These are phyloP conservation scores for Tarenaya hassleriana DNA, from an alignment of 345 rosid species.

Conservation along the genomic window DNA sequence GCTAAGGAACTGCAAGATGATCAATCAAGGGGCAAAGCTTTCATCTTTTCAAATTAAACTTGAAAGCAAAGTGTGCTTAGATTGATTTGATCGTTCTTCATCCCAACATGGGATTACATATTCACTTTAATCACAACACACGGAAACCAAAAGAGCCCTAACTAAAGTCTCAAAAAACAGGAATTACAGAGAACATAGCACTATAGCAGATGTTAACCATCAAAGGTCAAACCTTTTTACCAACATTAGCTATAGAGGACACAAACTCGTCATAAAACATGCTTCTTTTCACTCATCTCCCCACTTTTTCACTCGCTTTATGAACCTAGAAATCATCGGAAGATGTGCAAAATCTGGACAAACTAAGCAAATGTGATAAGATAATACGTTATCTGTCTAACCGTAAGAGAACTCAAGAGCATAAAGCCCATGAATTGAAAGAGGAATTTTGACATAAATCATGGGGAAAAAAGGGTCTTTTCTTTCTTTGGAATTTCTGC, in stretches of 20 bases:
- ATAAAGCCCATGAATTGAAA: no score
- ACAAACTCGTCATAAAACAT: background rate
- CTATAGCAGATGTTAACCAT: background rate
- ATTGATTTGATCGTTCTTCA: constrained; percentile 5
- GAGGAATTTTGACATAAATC: constrained; percentile 1
- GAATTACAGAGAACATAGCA: no score
- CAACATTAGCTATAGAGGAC: background rate
- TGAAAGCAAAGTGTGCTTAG: background rate
- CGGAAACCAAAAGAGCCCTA: background rate
- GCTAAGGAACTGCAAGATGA: background rate
- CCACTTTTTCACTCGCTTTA: no score
- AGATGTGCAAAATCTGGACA: no score
- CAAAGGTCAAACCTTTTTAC: constrained; percentile 9
- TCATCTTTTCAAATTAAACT: constrained; percentile 1
- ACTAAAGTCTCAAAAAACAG: background rate
- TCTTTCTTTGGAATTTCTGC: background rate
- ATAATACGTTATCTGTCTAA: no score
- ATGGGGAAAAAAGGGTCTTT: background rate
- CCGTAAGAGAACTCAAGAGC: no score
- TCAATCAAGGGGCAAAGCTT: background rate
- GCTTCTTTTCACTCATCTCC: no score
- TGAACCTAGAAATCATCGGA: no score
- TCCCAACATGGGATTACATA: constrained; percentile 7
- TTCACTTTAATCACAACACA: background rate
- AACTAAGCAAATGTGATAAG: no score